These are phyloP conservation scores for Pythium inflatum DNA, from an alignment of 352 stramenopile genomes.

Conservation along the genomic window DNA sequence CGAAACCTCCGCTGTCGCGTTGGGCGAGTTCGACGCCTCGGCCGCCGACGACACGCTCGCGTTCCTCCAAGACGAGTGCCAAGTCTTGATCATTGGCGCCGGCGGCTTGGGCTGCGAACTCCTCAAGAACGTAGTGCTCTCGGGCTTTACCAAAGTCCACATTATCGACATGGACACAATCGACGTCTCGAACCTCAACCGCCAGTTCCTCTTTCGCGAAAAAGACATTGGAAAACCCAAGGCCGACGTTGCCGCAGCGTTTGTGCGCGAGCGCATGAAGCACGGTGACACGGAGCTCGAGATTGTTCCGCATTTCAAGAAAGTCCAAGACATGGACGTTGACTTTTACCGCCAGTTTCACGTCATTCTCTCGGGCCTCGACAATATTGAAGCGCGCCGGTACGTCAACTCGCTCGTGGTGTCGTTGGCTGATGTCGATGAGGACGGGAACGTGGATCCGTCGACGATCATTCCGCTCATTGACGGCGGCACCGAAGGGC, in stretches of 20 bases:
- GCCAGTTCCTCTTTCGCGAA: constrained; percentile 99
- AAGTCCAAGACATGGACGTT: constrained; percentile 95
- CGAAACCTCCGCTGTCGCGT: constrained; percentile 73
- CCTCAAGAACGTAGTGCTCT: constrained; percentile 99
- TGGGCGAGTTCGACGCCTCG: constrained; percentile 93
- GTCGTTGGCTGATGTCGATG: constrained; percentile 91
- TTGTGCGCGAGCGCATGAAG: constrained; percentile 96
- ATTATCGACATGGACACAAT: constrained; percentile 99
- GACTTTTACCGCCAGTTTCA: constrained; percentile 97
- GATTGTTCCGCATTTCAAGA: constrained; percentile 84
- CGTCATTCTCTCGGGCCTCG: constrained; percentile 97
- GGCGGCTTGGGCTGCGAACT: constrained; percentile 99
- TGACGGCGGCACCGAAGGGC: constrained; percentile 97
- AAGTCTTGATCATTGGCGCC: constrained; percentile 96
- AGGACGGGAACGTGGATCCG: constrained; percentile 74
- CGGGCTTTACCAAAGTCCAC: constrained; percentile 85
- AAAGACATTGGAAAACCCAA: constrained; percentile 98
- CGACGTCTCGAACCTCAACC: constrained; percentile 98
- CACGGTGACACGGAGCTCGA: constrained; percentile 58
- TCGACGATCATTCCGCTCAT: constrained; percentile 98
- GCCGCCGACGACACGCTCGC: constrained; percentile 58
- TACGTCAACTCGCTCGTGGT: constrained; percentile 98
- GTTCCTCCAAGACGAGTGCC: constrained; percentile 77
- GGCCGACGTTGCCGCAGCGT: constrained; percentile 91
- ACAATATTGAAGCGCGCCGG: constrained; percentile 98